Base-by-base conservation (phyloP, 306 rosid species). In the Arachis stenosperma region DNA sequence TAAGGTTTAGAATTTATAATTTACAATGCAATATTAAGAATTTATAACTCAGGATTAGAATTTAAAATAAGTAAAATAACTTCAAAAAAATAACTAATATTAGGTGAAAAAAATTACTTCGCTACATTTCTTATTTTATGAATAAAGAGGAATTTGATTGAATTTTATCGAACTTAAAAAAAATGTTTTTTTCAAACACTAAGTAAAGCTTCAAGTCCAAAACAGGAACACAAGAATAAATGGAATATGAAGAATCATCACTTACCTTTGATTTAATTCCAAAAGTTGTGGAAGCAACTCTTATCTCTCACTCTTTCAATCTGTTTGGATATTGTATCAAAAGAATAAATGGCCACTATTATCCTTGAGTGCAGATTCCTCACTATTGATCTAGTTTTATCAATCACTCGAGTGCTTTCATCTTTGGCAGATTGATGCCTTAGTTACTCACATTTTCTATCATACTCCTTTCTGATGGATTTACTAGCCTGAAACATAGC, bases 271-370 rank as follows among this genome's bases (percentile, higher is more conserved):
- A 71, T 79, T 86, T 8, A 90, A 77, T 75, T 90, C 97, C 13
- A 82, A 69, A 9, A 90, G 87, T 63, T 90, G 97, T 10, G 97
- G 93, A 58, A 79, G 84, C 86, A 88, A 79, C 78, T 90, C 97
- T 79, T 88, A 61, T 88, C 97, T 77, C 93, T 88, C 78, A 90
- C 83, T 62, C 68, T 83, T 82, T 90, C 97, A 11, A 90, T 86
- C 70, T 88, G 84, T 73, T 88, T 86, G 0, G 97, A 83, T 78
- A 90, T 90, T 42, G 85, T 84, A 83, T 90, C 87, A 8, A 88
- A 90, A 5, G 93, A 84, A 12, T 87, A 86, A 67, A 90, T 82
- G 6, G 88, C 93, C 66, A 90, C 93, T 74, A 85, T 86, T 56
- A 90, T 80, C 36, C 87, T 88, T 10, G 97, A 85, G 68, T 90